Evolutionary conservation across 2,329 filamentous ascomycete species (phyloP).

Genomic region (Colletotrichum viniferum): DNA sequence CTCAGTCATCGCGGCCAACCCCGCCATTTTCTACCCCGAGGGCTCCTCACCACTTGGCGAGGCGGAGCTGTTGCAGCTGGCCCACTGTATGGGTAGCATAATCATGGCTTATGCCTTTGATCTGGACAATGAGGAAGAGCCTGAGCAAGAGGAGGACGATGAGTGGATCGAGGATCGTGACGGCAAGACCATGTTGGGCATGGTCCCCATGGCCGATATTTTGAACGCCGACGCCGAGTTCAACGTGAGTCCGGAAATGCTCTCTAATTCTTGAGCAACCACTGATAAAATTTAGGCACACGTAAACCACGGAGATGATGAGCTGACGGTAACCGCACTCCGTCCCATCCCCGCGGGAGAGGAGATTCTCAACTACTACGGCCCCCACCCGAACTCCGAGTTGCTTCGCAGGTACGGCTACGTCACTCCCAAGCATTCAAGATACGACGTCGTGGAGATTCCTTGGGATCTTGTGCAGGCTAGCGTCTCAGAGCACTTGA

Average conservation of each 20-base stretch:
- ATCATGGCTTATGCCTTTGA: slow-evolving; percentile 97
- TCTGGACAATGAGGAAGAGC: slow-evolving; percentile 62
- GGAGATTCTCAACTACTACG: slow-evolving; percentile 90
- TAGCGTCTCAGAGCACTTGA: slow-evolving; percentile 43
- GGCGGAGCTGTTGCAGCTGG: slow-evolving; percentile 52
- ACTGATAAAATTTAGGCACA: slow-evolving; percentile 44
- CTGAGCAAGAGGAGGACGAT: slow-evolving; percentile 64
- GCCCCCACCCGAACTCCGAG: slow-evolving; percentile 81
- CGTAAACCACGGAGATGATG: slow-evolving; percentile 57
- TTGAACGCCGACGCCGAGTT: slow-evolving; percentile 89
- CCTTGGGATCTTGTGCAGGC: slow-evolving; percentile 63
- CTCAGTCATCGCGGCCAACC: slow-evolving; percentile 51
- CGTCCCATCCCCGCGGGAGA: slow-evolving; percentile 71
- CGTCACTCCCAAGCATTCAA: slow-evolving; percentile 75
- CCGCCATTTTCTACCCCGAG: slow-evolving; percentile 48
- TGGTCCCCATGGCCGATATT: slow-evolving; percentile 91
- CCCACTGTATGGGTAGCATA: slow-evolving; percentile 83
- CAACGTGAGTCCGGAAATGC: slow-evolving; percentile 59
- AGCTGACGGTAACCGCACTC: slow-evolving; percentile 74
- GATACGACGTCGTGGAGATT: slow-evolving; percentile 85
- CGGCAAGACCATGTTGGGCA: slow-evolving; percentile 69
- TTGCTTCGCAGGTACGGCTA: slow-evolving; percentile 87
- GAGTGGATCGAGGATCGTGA: slow-evolving; percentile 70
- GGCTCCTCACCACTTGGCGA: slow-evolving; percentile 41
- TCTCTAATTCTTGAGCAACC: no score